Conservation (phyloP, 2,329 filamentous ascomycete genomes). For the Fusarium fujikuroi region DNA sequence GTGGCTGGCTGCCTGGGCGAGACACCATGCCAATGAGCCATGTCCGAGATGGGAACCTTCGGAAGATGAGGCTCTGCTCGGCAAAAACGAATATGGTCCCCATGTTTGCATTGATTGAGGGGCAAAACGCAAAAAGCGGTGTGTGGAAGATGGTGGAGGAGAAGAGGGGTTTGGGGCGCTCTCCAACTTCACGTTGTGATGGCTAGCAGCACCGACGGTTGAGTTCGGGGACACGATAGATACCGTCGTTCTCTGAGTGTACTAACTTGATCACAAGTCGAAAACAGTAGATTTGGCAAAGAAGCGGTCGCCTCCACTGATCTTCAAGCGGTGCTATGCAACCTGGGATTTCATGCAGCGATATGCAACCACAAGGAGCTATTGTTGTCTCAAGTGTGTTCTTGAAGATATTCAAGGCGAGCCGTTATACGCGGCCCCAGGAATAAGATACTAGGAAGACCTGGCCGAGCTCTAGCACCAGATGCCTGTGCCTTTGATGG, state of each 20-base stretch:
- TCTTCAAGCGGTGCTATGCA: constrained; percentile 41
- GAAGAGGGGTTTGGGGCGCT: constrained; percentile 36
- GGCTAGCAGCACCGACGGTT: constrained; percentile 20
- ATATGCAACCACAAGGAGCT: constrained; percentile 8
- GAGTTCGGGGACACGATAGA: constrained; percentile 21
- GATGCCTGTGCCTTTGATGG: constrained; percentile 17
- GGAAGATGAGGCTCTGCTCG: constrained; percentile 37
- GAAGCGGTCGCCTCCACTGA: constrained; percentile 21
- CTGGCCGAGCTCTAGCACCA: constrained; percentile 6
- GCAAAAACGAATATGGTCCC: constrained; percentile 7
- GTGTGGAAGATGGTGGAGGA: constrained; percentile 39
- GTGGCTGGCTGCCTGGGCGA: constrained; percentile 2
- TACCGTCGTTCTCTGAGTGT: constrained; percentile 3
- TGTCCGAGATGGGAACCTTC: constrained; percentile 1
- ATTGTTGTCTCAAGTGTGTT: constrained; percentile 9
- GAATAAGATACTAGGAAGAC: constrained; percentile 6
- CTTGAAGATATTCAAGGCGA: constrained; percentile 4
- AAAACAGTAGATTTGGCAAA: constrained; percentile 12
- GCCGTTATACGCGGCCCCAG: constrained; percentile 13
- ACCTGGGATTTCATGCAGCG: constrained; percentile 43
- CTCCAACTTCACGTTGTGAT: constrained; percentile 17
- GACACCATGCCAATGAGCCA: constrained; percentile 2
- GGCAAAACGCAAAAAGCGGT: constrained; percentile 42
- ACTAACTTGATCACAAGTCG: constrained; percentile 3
- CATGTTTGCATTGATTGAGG: constrained; percentile 9